A percentile compares a stretch with the other conserved stretches of the same genome.
phyloP scores from a whole-genome alignment of 208 protist genomes.

The Wallacemonas sp. region DNA sequence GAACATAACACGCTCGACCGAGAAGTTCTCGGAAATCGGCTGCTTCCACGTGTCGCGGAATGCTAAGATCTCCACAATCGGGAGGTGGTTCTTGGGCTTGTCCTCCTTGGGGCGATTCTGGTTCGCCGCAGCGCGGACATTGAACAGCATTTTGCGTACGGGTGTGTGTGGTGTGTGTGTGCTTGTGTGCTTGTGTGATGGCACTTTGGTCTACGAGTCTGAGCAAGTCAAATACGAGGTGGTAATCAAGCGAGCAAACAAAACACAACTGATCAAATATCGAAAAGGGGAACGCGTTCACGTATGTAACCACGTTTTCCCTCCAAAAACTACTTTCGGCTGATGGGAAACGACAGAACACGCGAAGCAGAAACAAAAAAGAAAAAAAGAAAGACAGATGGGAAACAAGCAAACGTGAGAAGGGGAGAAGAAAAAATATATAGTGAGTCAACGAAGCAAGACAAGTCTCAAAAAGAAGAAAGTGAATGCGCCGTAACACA shows the following conservation, averaged over 20 bases:
- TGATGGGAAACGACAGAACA: too few relatives aligned
- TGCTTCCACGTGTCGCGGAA: constrained; percentile 86
- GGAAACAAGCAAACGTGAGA: constrained; percentile 10
- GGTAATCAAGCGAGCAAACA: too few relatives aligned
- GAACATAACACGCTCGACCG: constrained; percentile 63
- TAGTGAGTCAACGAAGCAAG: not conserved
- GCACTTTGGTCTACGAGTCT: too few relatives aligned
- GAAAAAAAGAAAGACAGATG: constrained; percentile 12
- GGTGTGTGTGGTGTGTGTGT: constrained; percentile 7
- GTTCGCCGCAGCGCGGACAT: constrained; percentile 47
- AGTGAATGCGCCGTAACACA: too few relatives aligned
- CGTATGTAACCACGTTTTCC: too few relatives aligned
- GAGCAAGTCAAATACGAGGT: too few relatives aligned
- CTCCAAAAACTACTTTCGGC: too few relatives aligned
- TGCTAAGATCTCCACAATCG: constrained; percentile 67
- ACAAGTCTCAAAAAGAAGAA: constrained; percentile 1
- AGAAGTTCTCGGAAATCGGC: constrained; percentile 63
- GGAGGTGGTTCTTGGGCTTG: constrained; percentile 76
- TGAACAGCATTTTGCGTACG: constrained; percentile 67
- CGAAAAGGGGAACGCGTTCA: too few relatives aligned
- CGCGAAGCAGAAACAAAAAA: constrained; percentile 16
- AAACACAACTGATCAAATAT: too few relatives aligned
- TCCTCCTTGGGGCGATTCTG: constrained; percentile 59
- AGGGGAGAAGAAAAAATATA: constrained; percentile 7
- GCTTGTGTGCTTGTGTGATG: too few relatives aligned